phyloP scores from a whole-genome alignment of 768 basidiomycete genomes.

The Tricholoma furcatifolium region DNA sequence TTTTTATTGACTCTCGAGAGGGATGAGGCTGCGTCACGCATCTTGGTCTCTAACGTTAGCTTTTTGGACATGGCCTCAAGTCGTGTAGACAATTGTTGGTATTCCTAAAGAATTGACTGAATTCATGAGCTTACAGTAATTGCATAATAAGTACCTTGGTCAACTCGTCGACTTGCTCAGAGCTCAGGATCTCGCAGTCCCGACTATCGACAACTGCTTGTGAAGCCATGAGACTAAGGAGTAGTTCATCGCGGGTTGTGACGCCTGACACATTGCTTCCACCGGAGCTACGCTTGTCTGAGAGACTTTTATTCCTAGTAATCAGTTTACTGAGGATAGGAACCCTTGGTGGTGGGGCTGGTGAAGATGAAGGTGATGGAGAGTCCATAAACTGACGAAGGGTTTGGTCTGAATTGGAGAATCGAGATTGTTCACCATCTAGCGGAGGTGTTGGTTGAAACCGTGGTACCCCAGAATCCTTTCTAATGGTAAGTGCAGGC shows the following conservation, averaged over 20 bases:
- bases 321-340: constrained; percentile 13
- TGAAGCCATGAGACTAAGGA: constrained; percentile 87
- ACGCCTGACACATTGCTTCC: constrained; percentile 30
- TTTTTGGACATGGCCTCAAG: constrained; percentile 69
- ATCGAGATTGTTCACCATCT: constrained; percentile 18
- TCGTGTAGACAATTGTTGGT: constrained; percentile 66
- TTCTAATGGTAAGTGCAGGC: constrained; percentile 50
- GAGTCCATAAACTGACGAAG: constrained; percentile 23
- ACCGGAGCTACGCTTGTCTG: constrained; percentile 32
- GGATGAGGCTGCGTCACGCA: constrained; percentile 81
- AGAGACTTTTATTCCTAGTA: constrained; percentile 12
- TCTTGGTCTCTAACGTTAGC: constrained; percentile 78
- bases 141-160: constrained; percentile 38
- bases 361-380: constrained; percentile 15
- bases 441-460: constrained; percentile 23
- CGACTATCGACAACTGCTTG: constrained; percentile 94
- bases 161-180: constrained; percentile 48
- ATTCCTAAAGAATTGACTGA: constrained; percentile 52
- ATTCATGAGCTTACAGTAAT: constrained; percentile 10
- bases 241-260: constrained; percentile 77
- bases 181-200: constrained; percentile 70
- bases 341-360: constrained; percentile 7
- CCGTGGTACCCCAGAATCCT: constrained; percentile 40
- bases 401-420: constrained; percentile 20
- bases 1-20: constrained; percentile 67